These are phyloP conservation scores for Phanerochaete sordida DNA, from an alignment of 768 basidiomycete species.

Conservation along the genomic window DNA sequence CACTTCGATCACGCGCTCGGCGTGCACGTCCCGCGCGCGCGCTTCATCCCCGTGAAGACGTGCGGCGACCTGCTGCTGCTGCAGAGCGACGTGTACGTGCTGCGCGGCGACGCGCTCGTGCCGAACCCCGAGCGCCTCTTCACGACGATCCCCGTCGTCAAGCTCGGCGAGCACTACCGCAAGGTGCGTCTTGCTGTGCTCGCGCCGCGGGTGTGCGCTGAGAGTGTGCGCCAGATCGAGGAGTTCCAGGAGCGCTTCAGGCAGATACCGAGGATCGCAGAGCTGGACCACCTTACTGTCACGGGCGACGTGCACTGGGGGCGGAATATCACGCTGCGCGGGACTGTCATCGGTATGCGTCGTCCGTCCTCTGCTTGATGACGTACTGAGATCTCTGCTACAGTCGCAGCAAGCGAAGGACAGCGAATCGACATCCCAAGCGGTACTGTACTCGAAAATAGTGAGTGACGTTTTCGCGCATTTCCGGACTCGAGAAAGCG, in stretches of 20 bases:
- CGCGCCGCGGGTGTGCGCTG: neutral
- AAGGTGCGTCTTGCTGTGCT: slow-evolving; percentile 20
- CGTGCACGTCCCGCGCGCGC: slow-evolving; percentile 70
- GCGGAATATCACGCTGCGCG: slow-evolving; percentile 57
- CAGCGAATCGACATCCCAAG: slow-evolving; percentile 39
- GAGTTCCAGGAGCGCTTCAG: slow-evolving; percentile 74
- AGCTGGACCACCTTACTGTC: slow-evolving; percentile 73
- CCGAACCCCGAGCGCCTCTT: slow-evolving; percentile 59
- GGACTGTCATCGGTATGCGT: slow-evolving; percentile 55
- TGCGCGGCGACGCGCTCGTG: slow-evolving; percentile 64
- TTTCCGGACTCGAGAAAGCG: neutral
- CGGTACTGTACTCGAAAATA: slow-evolving; percentile 50
- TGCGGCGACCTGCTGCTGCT: slow-evolving; percentile 63
- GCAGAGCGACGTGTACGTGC: slow-evolving; percentile 66
- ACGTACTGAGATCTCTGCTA: neutral
- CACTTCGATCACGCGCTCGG: slow-evolving; percentile 64
- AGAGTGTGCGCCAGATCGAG: slow-evolving; percentile 35
- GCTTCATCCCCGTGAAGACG: slow-evolving; percentile 65
- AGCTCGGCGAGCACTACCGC: slow-evolving; percentile 76
- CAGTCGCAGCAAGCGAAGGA: neutral
- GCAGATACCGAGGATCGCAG: slow-evolving; percentile 67
- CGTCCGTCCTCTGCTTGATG: neutral
- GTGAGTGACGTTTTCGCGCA: neutral
- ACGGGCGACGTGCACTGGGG: slow-evolving; percentile 67
- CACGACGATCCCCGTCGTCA: slow-evolving; percentile 66